Evolutionary conservation across 208 protist genomes (phyloP).

Genomic region (Trypanosoma lewisi): DNA sequence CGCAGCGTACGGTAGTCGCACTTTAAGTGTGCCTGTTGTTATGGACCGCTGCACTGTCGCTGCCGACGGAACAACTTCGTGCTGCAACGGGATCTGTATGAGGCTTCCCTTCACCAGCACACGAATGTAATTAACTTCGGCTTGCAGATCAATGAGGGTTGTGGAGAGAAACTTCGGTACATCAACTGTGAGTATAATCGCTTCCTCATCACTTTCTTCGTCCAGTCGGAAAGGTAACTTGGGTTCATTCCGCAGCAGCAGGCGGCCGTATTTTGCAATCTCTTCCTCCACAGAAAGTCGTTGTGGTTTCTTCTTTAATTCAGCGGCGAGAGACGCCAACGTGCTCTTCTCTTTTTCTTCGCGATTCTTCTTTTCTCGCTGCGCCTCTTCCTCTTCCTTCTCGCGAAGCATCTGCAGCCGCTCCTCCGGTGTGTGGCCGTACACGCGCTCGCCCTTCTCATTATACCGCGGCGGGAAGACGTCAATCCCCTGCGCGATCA

Average conservation of each 20-base stretch:
- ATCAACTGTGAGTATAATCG: slow-evolving; percentile 81
- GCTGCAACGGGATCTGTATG: slow-evolving; percentile 87
- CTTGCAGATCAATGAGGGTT: slow-evolving; percentile 89
- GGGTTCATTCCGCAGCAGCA: slow-evolving; percentile 91
- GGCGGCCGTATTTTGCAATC: slow-evolving; percentile 79
- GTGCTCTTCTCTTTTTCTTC: slow-evolving; percentile 33
- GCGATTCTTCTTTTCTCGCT: slow-evolving; percentile 33
- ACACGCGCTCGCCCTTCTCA: slow-evolving; percentile 87
- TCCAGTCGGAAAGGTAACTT: slow-evolving; percentile 86
- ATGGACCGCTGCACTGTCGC: slow-evolving; percentile 68
- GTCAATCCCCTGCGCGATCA: slow-evolving; percentile 67
- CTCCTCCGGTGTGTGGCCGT: slow-evolving; percentile 88
- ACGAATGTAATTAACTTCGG: slow-evolving; percentile 90
- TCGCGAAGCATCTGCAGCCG: slow-evolving; percentile 86
- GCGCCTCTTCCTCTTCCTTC: slow-evolving; percentile 57
- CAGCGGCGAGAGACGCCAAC: slow-evolving; percentile 62
- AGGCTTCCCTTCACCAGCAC: slow-evolving; percentile 93
- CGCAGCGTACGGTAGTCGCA: slow-evolving; percentile 73
- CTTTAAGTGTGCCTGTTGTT: slow-evolving; percentile 80
- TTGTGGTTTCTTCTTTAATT: slow-evolving; percentile 41
- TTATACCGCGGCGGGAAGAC: slow-evolving; percentile 82
- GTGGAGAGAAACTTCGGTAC: slow-evolving; percentile 93
- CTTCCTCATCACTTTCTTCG: slow-evolving; percentile 51
- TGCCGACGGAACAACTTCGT: slow-evolving; percentile 67
- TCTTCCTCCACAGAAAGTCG: slow-evolving; percentile 86